Evolutionary conservation across 2,329 filamentous ascomycete genomes (phyloP).

Genomic region (Aspergillus sp.): DNA sequence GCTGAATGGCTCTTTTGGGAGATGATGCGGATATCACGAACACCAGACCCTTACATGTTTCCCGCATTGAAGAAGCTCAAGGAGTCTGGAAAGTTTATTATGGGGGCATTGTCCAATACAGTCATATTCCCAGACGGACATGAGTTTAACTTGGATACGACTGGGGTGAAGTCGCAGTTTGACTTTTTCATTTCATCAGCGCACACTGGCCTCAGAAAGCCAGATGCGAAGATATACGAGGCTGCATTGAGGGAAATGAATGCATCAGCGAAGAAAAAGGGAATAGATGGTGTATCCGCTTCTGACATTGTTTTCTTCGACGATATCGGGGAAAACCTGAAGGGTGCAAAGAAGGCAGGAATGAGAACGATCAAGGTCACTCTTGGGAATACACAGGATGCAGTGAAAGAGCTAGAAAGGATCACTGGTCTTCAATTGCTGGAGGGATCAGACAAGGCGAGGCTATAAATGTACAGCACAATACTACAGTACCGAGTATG

Average conservation of each 20-base stretch:
- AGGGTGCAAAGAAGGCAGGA: conserved; percentile 68
- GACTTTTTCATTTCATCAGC: conserved; percentile 86
- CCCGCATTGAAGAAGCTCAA: conserved; percentile 71
- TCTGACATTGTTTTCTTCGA: conserved; percentile 81
- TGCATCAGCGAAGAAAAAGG: conserved; percentile 55
- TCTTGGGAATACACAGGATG: conserved; percentile 71
- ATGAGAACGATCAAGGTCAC: conserved; percentile 81
- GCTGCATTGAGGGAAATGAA: conserved; percentile 65
- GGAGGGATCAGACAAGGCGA: conserved; percentile 31
- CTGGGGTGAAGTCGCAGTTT: conserved; percentile 64
- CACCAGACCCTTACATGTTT: conserved; percentile 81
- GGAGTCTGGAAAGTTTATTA: conserved; percentile 59
- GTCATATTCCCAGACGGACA: conserved; percentile 77
- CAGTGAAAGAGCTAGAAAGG: conserved; percentile 74
- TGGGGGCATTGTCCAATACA: conserved; percentile 87
- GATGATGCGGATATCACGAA: conserved; percentile 74
- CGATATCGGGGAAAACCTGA: conserved; percentile 91
- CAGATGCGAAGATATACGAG: conserved; percentile 75
- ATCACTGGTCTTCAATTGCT: conserved; percentile 60
- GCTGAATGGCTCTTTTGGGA: conserved; percentile 77
- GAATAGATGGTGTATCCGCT: conserved; percentile 52
- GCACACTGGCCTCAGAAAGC: conserved; percentile 83
- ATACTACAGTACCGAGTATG: no score
- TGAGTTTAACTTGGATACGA: conserved; percentile 55
- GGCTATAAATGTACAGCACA: conserved; percentile 17